phyloP scores from a whole-genome alignment of 495 filamentous ascomycete species.

The Barbatosphaeria neglecta region DNA sequence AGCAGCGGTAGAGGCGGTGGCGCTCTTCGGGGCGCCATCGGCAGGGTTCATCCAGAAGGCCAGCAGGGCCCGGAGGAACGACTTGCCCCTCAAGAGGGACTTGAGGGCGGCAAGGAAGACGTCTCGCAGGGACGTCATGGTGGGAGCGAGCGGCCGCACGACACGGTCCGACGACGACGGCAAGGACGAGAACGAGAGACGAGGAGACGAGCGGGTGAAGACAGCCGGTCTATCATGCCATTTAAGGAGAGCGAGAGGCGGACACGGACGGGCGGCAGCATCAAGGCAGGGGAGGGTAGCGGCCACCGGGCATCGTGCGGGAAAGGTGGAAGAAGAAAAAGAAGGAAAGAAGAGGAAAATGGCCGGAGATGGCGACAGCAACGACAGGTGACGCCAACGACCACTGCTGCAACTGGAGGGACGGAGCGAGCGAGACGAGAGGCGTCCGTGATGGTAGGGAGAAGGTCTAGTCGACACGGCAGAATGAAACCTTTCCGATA shows the following conservation, averaged over 20 bases:
- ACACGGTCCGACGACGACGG: conserved; percentile 17
- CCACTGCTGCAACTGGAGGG: background rate
- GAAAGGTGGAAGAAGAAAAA: background rate
- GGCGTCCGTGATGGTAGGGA: background rate
- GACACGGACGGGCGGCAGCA: background rate
- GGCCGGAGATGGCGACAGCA: too few relatives aligned
- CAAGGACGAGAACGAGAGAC: conserved; percentile 1
- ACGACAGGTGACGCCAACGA: too few relatives aligned
- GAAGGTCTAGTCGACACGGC: background rate
- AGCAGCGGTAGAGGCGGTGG: conserved; percentile 13
- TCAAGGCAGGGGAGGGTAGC: background rate
- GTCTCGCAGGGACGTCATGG: conserved; percentile 34
- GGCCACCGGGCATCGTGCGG: background rate
- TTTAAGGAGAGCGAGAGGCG: background rate
- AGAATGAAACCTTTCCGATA: background rate
- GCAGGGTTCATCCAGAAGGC: conserved; percentile 35
- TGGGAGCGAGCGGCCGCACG: conserved; percentile 32
- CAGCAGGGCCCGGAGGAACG: conserved; percentile 38
- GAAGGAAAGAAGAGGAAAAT: too few relatives aligned
- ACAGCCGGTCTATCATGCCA: background rate
- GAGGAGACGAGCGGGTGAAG: background rate
- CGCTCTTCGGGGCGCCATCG: conserved; percentile 12
- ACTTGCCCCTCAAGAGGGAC: conserved; percentile 39
- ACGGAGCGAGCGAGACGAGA: background rate
- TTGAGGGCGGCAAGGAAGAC: conserved; percentile 30